Conservation (phyloP, 2,329 filamentous ascomycete genomes). For the Epichloe uncinata region DNA sequence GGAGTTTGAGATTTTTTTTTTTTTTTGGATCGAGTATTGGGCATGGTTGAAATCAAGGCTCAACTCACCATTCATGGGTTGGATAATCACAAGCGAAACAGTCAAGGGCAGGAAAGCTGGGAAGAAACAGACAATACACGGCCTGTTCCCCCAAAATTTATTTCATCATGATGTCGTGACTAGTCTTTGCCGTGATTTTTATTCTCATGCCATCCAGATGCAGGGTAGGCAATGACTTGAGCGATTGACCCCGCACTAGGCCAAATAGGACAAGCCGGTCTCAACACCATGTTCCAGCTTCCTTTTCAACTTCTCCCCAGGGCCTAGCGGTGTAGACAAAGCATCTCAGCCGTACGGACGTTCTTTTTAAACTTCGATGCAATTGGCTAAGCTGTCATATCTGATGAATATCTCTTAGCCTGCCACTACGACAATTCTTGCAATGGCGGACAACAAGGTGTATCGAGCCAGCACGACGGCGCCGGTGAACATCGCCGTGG, state of each 20-base stretch:
- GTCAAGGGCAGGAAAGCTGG: no score
- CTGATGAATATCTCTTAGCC: background rate
- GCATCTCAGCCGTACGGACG: background rate
- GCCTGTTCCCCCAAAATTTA: background rate
- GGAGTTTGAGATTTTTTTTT: no score
- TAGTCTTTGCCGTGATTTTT: background rate
- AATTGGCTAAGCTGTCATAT: background rate
- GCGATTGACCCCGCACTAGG: background rate
- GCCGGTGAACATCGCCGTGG: constrained; percentile 94
- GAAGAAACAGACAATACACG: background rate
- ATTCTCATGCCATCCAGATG: background rate
- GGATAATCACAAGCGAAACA: no score
- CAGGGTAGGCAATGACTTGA: background rate
- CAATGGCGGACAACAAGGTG: constrained; percentile 43
- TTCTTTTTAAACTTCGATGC: background rate
- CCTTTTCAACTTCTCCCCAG: background rate
- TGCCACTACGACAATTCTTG: background rate
- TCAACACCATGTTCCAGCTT: background rate
- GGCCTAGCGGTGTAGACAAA: background rate
- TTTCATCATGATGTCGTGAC: background rate
- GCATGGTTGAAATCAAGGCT: no score
- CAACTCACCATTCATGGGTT: no score
- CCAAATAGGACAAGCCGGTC: background rate
- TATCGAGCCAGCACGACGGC: constrained; percentile 93
- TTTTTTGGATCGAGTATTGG: no score